These are phyloP conservation scores for Amoeboaphelidium protococcarum DNA, from an alignment of 371 early-diverging fungal genomes.

Conservation along the genomic window DNA sequence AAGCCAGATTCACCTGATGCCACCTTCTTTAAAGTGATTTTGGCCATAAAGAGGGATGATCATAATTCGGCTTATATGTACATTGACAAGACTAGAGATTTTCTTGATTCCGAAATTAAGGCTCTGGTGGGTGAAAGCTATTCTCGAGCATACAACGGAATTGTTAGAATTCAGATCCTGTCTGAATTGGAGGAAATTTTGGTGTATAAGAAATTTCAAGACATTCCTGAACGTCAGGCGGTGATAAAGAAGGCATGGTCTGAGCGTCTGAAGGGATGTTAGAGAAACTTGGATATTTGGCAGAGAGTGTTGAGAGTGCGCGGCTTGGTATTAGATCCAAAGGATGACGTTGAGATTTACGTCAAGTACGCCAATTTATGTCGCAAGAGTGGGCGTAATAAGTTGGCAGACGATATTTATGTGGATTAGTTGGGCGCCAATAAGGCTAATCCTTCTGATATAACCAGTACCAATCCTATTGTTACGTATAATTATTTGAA, in stretches of 20 bases:
- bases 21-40: slow-evolving; percentile 55
- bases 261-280: slow-evolving; percentile 57
- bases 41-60: slow-evolving; percentile 55
- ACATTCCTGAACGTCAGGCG: slow-evolving; percentile 47
- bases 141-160: slow-evolving; percentile 60
- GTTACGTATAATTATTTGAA: slow-evolving; percentile 83
- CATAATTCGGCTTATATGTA: slow-evolving; percentile 39
- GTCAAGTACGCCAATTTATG: slow-evolving; percentile 85
- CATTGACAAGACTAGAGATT: slow-evolving; percentile 55
- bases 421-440: too few relatives aligned
- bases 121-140: slow-evolving; percentile 82
- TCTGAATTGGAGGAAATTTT: slow-evolving; percentile 92
- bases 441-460: too few relatives aligned
- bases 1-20: slow-evolving; percentile 40
- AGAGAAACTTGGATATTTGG: slow-evolving; percentile 87
- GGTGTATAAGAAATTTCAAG: slow-evolving; percentile 48
- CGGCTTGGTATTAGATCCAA: slow-evolving; percentile 64
- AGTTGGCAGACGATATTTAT: too few relatives aligned
- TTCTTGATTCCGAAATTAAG: slow-evolving; percentile 65
- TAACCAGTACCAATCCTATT: too few relatives aligned
- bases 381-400: slow-evolving; percentile 69
- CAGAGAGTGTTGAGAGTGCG: slow-evolving; percentile 68
- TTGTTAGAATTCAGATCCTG: slow-evolving; percentile 85
- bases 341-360: slow-evolving; percentile 78
- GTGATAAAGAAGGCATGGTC: slow-evolving; percentile 69